A percentile compares a stretch with the other conserved stretches of the same genome.
Evolutionary conservation across 306 rosid species (phyloP).

Genomic region (apple (Malus domestica)): DNA sequence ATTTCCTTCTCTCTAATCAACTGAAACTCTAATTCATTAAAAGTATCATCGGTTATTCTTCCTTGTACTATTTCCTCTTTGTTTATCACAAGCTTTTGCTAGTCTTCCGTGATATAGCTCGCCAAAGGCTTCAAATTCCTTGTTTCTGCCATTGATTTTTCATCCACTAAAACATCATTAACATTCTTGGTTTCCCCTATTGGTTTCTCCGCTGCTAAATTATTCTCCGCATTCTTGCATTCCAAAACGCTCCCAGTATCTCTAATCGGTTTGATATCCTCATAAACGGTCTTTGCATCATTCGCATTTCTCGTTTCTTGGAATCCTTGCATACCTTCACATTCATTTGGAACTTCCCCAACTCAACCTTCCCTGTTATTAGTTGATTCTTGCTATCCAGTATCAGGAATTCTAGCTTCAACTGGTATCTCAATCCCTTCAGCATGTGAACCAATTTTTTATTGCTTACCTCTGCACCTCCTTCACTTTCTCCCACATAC

Average conservation of each 20-base stretch:
- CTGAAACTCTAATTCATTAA: neutral
- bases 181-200: neutral
- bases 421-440: neutral
- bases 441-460: too few species aligned
- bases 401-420: neutral
- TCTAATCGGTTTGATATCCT: neutral
- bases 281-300: neutral
- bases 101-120: neutral
- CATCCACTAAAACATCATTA: neutral
- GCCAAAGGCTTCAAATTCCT: neutral
- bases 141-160: neutral
- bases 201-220: neutral
- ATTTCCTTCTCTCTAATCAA: neutral
- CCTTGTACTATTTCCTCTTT: neutral
- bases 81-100: neutral
- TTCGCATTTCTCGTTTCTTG: neutral
- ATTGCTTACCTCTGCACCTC: constrained; percentile 1
- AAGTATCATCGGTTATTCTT: neutral
- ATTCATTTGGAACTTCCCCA: neutral
- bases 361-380: neutral
- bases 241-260: neutral
- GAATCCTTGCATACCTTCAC: neutral
- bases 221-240: neutral
- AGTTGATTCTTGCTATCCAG: neutral
- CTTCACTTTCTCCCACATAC: neutral